Evolutionary conservation across 305 asterid genomes (phyloP), one percentile per base, ranked within the genome.

Genomic region (Fraxinus albicans): DNA sequence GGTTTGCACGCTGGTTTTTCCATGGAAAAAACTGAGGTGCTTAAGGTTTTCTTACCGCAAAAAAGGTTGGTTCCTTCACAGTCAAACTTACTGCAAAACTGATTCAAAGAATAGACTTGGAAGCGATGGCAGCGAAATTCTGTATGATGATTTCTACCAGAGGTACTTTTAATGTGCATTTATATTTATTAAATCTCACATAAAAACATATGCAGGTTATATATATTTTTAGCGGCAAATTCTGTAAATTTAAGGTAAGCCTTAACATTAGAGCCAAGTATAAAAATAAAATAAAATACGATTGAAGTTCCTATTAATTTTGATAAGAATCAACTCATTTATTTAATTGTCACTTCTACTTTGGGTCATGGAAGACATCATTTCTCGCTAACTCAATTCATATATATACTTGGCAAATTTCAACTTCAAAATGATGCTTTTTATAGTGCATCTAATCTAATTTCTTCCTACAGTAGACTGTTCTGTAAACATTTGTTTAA

Each of bases 81-180:
- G 31, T 29, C 90, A 94, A 94, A 88, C 95, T 89, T 76, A 93
- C 98, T 1, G 93, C 90, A 79, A 92, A 93, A 87, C 89, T 96
- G 89, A 85, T 96, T 85, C 99, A 98, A 53, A 89, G 99, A 88
- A 91, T 96, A 58, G 98, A 96, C 87, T 87, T 96, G 77, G 92
- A 89, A 86, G 94, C 98, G 73, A 77, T 96, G 92, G 99, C 99
- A 15, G 95, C 0, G 86, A 83, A 96, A 96, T 91, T 87, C 92
- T 89, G 98, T 96, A 91, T 91, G 92, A 75, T 58, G 44, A 74
- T 85, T 27, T 79, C 34, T 70, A 60, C 12, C 25, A 27, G 47
- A 60, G 40, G 12, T 50, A 38, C 12, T 40, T 80, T 81, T 25
- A 67, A 63, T 74, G 27, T 73, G 47, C 60, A 31, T 77, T 33